phyloP scores from a whole-genome alignment of 176 grass and related monocot species.

The Aegilops bicornis region DNA sequence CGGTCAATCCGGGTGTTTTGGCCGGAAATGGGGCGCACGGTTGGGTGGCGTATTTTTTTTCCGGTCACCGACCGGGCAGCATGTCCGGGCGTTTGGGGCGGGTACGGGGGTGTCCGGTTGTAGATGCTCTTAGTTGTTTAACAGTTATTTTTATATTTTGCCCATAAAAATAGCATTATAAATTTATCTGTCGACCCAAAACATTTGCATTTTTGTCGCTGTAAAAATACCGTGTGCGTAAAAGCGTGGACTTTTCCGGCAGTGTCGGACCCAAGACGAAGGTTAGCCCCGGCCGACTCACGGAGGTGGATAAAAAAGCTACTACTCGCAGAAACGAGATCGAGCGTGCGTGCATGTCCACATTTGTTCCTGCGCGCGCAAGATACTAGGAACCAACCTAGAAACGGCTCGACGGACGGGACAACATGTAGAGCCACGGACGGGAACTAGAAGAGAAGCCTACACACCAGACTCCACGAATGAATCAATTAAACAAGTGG shows the following conservation, averaged over 20 bases:
- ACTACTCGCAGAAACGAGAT: background rate
- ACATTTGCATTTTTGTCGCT: background rate
- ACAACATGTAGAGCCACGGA: conserved; percentile 34
- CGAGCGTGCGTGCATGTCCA: background rate
- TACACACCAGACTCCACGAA: background rate
- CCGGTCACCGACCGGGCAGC: too few species aligned
- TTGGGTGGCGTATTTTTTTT: too few species aligned
- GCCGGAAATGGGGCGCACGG: too few species aligned
- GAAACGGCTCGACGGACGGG: conserved; percentile 47
- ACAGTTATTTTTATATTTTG: background rate
- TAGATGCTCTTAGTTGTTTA: background rate
- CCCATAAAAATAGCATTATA: background rate
- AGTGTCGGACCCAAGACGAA: background rate
- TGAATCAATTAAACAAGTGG: background rate
- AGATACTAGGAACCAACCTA: conserved; percentile 34
- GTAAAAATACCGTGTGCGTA: background rate
- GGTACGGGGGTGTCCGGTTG: background rate
- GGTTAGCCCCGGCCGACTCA: conserved; percentile 9
- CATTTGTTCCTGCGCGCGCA: background rate
- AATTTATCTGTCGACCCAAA: background rate
- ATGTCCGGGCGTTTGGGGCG: too few species aligned
- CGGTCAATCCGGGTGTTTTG: too few species aligned
- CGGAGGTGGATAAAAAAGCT: background rate
- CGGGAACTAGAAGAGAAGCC: background rate
- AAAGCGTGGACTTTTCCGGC: background rate